phyloP scores from a whole-genome alignment of 1,139 yeast species.

The Taphrina wiesneri region DNA sequence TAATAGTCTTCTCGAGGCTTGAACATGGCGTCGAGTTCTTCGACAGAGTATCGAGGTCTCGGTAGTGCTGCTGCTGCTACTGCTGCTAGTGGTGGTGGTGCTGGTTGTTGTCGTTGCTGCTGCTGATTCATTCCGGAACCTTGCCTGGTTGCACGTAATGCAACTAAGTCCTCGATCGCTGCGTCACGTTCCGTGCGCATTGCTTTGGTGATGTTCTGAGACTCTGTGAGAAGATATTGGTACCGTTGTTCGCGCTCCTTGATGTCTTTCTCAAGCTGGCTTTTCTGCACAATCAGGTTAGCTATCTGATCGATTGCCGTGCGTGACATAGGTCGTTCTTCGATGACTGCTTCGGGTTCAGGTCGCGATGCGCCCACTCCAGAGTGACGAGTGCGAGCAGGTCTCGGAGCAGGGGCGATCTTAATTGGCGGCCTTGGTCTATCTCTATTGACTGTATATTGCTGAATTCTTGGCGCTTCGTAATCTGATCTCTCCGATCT shows the following conservation, averaged over 20 bases:
- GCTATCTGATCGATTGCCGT: constrained; percentile 18
- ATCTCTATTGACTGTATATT: not conserved
- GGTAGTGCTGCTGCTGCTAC: not conserved
- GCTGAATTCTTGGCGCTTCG: not conserved
- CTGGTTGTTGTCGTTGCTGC: not conserved
- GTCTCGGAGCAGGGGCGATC: not conserved
- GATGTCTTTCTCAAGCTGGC: constrained; percentile 26
- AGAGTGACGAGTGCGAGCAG: not conserved
- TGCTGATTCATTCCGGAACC: not conserved
- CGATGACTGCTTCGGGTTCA: too few species aligned
- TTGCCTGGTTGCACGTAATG: not conserved
- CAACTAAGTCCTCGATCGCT: not conserved
- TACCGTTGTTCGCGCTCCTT: constrained; percentile 5
- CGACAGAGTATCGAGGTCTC: not conserved
- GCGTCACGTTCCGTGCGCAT: constrained; percentile 28
- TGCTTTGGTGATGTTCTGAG: constrained; percentile 13
- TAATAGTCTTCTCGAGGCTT: constrained; percentile 19
- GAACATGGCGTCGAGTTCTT: constrained; percentile 3
- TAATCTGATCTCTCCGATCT: not conserved
- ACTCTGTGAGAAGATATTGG: constrained; percentile 17
- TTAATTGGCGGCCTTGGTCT: not conserved
- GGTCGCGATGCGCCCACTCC: not conserved
- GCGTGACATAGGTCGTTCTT: not conserved
- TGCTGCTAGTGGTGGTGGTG: not conserved
- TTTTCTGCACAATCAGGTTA: constrained; percentile 23